Evolutionary conservation across 305 asterid genomes (phyloP), one percentile per base, ranked within the genome.

Genomic region (Euphrasia arctica): DNA sequence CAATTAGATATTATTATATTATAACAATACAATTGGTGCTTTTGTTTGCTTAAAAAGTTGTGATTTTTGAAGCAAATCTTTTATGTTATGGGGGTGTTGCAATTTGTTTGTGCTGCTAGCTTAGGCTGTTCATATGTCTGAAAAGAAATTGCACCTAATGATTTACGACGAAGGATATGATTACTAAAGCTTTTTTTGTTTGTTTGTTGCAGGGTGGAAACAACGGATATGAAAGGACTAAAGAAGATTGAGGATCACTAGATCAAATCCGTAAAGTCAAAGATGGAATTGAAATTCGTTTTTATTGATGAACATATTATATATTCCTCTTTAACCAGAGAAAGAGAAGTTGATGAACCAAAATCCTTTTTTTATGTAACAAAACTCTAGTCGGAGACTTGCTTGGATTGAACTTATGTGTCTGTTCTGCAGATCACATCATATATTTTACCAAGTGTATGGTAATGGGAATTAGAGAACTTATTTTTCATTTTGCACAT

Each of bases 141-240:
- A 32, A 6, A 39, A 0, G 29, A 15, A 32, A 11, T 29, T 31
- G 22, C 42, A 11, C 22, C 25, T 7, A 15, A 65, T 49, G 52
- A 41, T 51, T 28, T 28, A 11, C 4, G 3, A 49, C 1, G 25
- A 12, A 11, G 12, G 1, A n/a, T 69, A 7, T 54, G 3, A 25
- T 27, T 39, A 7, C 51, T 15, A 9, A 1, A 11, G 29, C 10
- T 14, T 27, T 52, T 42, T 42, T 5, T 29, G n/a, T 39, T 39
- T 39, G 11, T 39, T 39, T 68, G 29, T 7, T 75, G 49, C 80
- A 88, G 94, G 79, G 97, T 89, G 79, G 96, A 92, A 74, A 92
- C 98, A 43, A 92, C 97, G 3, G 97, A 92, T 69, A 92, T 92
- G 98, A 92, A 89, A 77, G 88, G 97, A 68, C 73, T 92, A 83